Percentiles rank a stretch among this genome's conserved stretches.
phyloP scores from a whole-genome alignment of 768 basidiomycete genomes.

The Galerina marginata region DNA sequence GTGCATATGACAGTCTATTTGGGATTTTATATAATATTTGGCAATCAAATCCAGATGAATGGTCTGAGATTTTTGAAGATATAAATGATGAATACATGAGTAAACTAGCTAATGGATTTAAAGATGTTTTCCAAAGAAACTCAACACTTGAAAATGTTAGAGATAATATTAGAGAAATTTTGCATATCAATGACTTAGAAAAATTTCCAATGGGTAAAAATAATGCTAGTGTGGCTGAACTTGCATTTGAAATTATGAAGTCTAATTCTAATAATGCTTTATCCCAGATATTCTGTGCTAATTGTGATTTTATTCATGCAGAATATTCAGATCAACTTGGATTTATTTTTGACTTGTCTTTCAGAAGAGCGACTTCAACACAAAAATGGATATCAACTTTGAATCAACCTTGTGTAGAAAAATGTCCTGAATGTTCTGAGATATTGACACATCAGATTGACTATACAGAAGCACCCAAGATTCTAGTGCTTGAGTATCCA shows the following conservation, averaged over 20 bases:
- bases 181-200: not conserved
- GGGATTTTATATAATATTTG: slow-evolving; percentile 27
- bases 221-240: not conserved
- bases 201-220: not conserved
- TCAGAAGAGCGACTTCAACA: too few relatives aligned
- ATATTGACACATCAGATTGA: too few relatives aligned
- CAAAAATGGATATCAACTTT: too few relatives aligned
- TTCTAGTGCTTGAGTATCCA: too few relatives aligned
- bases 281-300: too few relatives aligned
- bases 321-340: too few relatives aligned
- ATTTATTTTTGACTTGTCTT: too few relatives aligned
- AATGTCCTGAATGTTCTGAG: too few relatives aligned
- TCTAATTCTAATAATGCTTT: not conserved
- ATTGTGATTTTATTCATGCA: too few relatives aligned
- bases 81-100: not conserved
- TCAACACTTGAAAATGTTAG: not conserved
- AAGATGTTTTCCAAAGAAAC: not conserved
- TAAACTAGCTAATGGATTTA: not conserved
- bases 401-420: too few relatives aligned
- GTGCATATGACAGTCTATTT: slow-evolving; percentile 31
- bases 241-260: not conserved
- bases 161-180: not conserved
- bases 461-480: too few relatives aligned
- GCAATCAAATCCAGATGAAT: slow-evolving; percentile 5
- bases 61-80: slow-evolving; percentile 1